phyloP scores from a whole-genome alignment of 2,329 filamentous ascomycete species.

The Macroventuria anomochaeta region DNA sequence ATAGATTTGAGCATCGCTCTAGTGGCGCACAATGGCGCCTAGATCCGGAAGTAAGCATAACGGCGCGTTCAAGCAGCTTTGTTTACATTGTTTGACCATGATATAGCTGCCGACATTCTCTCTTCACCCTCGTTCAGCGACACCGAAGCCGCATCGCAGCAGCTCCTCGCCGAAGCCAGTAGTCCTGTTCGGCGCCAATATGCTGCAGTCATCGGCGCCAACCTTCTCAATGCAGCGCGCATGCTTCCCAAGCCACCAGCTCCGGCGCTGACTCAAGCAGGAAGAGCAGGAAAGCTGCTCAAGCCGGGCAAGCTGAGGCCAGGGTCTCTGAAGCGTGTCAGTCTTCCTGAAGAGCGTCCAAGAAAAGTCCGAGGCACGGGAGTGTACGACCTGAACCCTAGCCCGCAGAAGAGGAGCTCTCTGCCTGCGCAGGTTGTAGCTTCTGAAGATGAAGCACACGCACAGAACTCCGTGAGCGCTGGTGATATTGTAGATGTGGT shows the following conservation, averaged over 20 bases:
- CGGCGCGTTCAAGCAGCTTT: neutral
- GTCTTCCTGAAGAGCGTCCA: neutral
- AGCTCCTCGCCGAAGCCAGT: constrained; percentile 31
- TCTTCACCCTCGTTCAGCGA: constrained; percentile 10
- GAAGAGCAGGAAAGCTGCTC: neutral
- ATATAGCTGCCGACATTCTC: neutral
- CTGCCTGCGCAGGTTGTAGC: neutral
- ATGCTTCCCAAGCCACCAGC: constrained; percentile 13
- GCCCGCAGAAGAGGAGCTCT: constrained; percentile 8
- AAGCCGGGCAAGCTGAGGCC: constrained; percentile 1
- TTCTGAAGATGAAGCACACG: neutral
- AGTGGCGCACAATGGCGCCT: neutral
- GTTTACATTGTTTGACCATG: constrained; percentile 1
- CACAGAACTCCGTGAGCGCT: too few species aligned
- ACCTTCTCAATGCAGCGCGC: constrained; percentile 42
- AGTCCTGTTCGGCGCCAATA: constrained; percentile 9
- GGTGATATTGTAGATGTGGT: neutral
- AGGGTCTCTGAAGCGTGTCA: neutral
- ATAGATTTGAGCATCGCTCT: neutral
- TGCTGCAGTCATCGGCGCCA: constrained; percentile 29
- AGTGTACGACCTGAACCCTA: constrained; percentile 2
- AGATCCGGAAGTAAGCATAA: neutral
- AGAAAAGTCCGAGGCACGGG: constrained; percentile 2
- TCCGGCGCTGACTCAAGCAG: constrained; percentile 1
- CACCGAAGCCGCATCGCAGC: constrained; percentile 29